These are phyloP conservation scores for Peronospora destructor DNA, from an alignment of 352 stramenopile genomes.

Conservation along the genomic window DNA sequence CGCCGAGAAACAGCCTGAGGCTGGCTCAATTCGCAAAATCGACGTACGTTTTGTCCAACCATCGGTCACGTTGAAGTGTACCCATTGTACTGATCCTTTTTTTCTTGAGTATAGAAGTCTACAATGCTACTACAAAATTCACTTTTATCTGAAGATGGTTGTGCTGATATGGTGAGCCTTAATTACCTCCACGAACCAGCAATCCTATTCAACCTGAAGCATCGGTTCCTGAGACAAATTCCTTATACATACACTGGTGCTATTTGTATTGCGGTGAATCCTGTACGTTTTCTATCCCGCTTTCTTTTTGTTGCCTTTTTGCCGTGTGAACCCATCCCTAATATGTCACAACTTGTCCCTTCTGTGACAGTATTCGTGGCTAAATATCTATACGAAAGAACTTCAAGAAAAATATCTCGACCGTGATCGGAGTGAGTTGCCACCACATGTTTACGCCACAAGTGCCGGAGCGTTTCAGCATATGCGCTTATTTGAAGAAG, in stretches of 20 bases:
- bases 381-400: slow-evolving; percentile 85
- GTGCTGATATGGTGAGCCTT: slow-evolving; percentile 81
- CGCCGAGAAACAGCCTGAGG: slow-evolving; percentile 49
- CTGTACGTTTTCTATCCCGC: slow-evolving; percentile 52
- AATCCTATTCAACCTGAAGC: slow-evolving; percentile 89
- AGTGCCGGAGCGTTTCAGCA: slow-evolving; percentile 71
- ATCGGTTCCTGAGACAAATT: slow-evolving; percentile 79
- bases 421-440: slow-evolving; percentile 58
- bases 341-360: slow-evolving; percentile 4
- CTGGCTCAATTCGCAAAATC: slow-evolving; percentile 43
- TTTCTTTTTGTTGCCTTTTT: background rate
- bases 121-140: slow-evolving; percentile 73
- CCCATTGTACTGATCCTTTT: background rate
- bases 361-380: slow-evolving; percentile 78
- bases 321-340: background rate
- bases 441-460: slow-evolving; percentile 78
- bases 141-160: slow-evolving; percentile 44
- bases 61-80: background rate
- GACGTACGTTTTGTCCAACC: slow-evolving; percentile 21
- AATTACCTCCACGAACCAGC: slow-evolving; percentile 89
- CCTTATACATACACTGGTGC: slow-evolving; percentile 96
- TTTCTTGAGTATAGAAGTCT: slow-evolving; percentile 43
- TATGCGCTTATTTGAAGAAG: slow-evolving; percentile 76
- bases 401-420: slow-evolving; percentile 75
- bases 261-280: slow-evolving; percentile 97